Percentiles rank a stretch among this genome's conserved stretches.
phyloP scores from a whole-genome alignment of 768 basidiomycete genomes.

The Chiua virens region DNA sequence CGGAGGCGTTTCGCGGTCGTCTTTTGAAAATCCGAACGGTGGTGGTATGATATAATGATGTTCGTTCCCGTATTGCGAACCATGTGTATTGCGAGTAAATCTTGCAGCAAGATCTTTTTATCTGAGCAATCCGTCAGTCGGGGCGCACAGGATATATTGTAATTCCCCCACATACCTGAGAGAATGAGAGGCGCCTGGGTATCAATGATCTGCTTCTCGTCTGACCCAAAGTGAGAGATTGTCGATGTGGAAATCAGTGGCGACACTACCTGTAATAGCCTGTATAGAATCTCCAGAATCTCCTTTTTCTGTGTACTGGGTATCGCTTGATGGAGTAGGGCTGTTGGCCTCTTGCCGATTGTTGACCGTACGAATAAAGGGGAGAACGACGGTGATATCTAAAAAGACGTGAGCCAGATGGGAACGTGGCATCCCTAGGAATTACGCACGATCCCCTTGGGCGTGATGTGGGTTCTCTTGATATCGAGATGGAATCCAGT shows the following conservation, averaged over 20 bases:
- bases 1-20: conserved; percentile 29
- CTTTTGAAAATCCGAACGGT: conserved; percentile 21
- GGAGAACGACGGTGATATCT: conserved; percentile 47
- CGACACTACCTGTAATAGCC: conserved; percentile 16
- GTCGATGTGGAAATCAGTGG: background rate
- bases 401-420: background rate
- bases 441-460: conserved; percentile 39
- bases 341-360: conserved; percentile 18
- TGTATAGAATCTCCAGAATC: background rate
- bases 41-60: conserved; percentile 38
- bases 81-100: conserved; percentile 42
- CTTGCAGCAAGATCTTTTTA: conserved; percentile 29
- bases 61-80: conserved; percentile 27
- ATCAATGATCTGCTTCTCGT: conserved; percentile 28
- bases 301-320: conserved; percentile 1
- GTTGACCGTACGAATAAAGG: conserved; percentile 40
- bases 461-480: conserved; percentile 32
- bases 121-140: conserved; percentile 5
- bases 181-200: conserved; percentile 34
- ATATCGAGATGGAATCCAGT: conserved; percentile 44
- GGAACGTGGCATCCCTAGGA: background rate
- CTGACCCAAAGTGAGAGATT: conserved; percentile 7
- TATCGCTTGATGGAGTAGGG: conserved; percentile 20
- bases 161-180: conserved; percentile 10
- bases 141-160: background rate